Base-by-base conservation (phyloP, 352 stramenopile genomes). In the Stephanocyclus meneghinianus region DNA sequence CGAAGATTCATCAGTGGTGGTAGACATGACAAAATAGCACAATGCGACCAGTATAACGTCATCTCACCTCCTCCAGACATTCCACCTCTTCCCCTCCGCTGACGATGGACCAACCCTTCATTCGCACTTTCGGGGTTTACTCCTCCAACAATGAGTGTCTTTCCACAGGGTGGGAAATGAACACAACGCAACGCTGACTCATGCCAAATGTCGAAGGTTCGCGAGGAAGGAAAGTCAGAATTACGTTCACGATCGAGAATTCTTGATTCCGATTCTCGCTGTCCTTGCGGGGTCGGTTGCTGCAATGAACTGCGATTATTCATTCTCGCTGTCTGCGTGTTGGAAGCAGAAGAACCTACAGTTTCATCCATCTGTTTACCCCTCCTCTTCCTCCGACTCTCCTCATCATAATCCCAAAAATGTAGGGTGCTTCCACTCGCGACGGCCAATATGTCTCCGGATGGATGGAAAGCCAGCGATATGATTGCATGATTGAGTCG, bases 381-480 rank as follows among this genome's bases (percentile, higher is more conserved):
- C n/a, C 62, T 51, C 32, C 32, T 67, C 40, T 48, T 71, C 51
- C 70, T 76, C 0, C 74, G 74, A 45, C 66, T 61, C 8, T 81
- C 56, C 18, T 78, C 80, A 30, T 84, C 56, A 29, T 98, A 97
- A 74, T 97, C 94, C 97, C 97, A 99, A 13, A 97, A 95, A 89
- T 98, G 97, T 26, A 98, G 90, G 35, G 91, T 97, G 0, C 90
- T 97, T 45, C 96, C 96, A 79, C 95, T 98, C 0, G 96, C 96
- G 78, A 98, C 96, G 6, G 96, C 97, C 29, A 99, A 86, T 61
- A 98, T 93, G 51, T 96, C 90, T 16, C 95, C 96, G 1, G 91
- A 93, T 10, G 96, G 96, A 80, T 99, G 97, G 80, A 99, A 99
- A 37, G 93, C 97, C 65, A 99, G 92, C 9, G 95, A 98, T 65